phyloP scores from a whole-genome alignment of 805 yeast genomes.

The Saccharomycopsis fibuligera region DNA sequence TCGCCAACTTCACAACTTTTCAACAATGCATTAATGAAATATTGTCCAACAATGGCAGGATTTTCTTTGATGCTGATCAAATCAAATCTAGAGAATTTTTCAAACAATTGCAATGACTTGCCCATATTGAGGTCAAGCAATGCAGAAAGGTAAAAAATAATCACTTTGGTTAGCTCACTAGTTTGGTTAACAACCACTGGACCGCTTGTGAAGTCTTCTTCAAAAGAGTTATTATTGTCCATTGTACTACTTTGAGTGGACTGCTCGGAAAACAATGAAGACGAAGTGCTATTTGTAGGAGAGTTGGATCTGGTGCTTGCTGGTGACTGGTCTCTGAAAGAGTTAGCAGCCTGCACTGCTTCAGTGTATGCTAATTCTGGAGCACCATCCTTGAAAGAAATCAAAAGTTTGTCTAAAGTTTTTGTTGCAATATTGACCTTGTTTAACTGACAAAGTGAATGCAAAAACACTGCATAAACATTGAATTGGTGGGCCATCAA shows the following conservation, averaged over 20 bases:
- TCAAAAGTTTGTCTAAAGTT: constrained; percentile 17
- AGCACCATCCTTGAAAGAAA: constrained; percentile 4
- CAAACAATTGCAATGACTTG: constrained; percentile 11
- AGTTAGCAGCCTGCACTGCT: neutral
- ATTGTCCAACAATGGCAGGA: constrained; percentile 1
- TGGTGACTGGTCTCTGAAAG: too few species aligned
- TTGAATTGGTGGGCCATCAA: constrained; percentile 14
- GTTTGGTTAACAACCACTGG: constrained; percentile 5
- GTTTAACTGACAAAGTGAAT: constrained; percentile 15
- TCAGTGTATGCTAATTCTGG: neutral
- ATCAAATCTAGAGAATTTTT: constrained; percentile 11
- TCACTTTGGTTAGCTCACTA: constrained; percentile 10
- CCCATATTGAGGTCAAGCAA: constrained; percentile 8
- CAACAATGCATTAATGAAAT: constrained; percentile 10
- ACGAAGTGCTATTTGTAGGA: neutral
- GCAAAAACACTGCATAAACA: constrained; percentile 17
- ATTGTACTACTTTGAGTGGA: neutral
- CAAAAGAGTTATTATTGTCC: too few species aligned
- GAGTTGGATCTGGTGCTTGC: neutral
- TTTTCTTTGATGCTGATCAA: constrained; percentile 3
- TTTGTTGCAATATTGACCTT: constrained; percentile 16
- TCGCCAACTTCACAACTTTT: constrained; percentile 8
- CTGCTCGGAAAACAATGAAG: neutral
- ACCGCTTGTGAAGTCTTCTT: too few species aligned
- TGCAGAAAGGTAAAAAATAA: constrained; percentile 13